These are phyloP conservation scores for Naganishia liquefaciens DNA, from an alignment of 1,284 basidiomycete species.

Conservation along the genomic window DNA sequence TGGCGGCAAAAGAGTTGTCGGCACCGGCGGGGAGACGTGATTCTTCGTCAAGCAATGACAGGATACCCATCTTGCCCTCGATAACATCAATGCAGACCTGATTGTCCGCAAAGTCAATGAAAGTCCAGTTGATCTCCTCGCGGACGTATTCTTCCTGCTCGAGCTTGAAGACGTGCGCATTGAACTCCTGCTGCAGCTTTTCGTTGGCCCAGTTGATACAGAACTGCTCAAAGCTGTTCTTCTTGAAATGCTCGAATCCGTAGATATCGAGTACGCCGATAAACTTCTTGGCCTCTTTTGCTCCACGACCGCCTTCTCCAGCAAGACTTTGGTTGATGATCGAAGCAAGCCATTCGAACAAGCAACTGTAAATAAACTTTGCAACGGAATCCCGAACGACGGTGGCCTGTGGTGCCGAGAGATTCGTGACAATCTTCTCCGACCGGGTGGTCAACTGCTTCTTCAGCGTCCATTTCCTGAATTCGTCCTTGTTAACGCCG, in stretches of 20 bases:
- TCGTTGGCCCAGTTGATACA: conserved; percentile 99
- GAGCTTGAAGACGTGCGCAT: conserved; percentile 97
- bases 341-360: conserved; percentile 95
- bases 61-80: conserved; percentile 92
- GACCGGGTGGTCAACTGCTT: conserved; percentile 92
- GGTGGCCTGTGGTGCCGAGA: conserved; percentile 86
- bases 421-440: conserved; percentile 89
- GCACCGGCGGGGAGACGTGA: conserved; percentile 93
- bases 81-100: conserved; percentile 99
- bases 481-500: conserved; percentile 86
- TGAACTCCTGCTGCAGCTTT: conserved; percentile 73
- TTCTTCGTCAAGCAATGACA: conserved; percentile 95
- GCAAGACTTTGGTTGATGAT: conserved; percentile 95
- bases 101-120: conserved; percentile 97
- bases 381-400: conserved; percentile 95
- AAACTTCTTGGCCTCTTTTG: conserved; percentile 87
- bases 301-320: conserved; percentile 83
- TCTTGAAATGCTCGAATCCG: conserved; percentile 95
- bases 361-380: conserved; percentile 97
- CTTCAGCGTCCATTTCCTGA: conserved; percentile 99
- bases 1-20: conserved; percentile 90
- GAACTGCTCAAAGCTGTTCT: conserved; percentile 99
- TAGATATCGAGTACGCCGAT: conserved; percentile 96
- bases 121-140: conserved; percentile 99
- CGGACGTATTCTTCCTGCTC: conserved; percentile 99